phyloP scores from a whole-genome alignment of 2,329 filamentous ascomycete species.

The Teratosphaeria destructans region DNA sequence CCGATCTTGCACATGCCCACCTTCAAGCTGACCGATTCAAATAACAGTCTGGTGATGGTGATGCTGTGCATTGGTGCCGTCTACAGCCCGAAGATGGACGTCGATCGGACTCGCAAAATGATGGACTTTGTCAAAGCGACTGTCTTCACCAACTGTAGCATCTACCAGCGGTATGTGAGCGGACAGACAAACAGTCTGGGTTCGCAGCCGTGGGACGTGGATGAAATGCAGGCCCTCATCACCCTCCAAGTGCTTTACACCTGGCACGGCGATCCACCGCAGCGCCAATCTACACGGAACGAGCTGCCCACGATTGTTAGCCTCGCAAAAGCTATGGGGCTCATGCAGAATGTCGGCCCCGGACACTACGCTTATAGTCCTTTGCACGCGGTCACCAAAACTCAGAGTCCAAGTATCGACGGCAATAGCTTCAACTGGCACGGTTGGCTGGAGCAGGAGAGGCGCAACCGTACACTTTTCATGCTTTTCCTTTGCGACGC shows the following conservation, averaged over 20 bases:
- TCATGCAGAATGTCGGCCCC: conserved; percentile 45
- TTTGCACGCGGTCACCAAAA: conserved; percentile 47
- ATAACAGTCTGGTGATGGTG: conserved; percentile 55
- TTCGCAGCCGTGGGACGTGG: conserved; percentile 36
- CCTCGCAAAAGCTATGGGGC: conserved; percentile 46
- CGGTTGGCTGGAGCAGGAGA: conserved; percentile 61
- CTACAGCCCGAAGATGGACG: conserved; percentile 54
- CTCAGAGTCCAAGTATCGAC: conserved; percentile 37
- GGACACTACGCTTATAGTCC: conserved; percentile 44
- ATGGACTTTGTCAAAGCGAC: conserved; percentile 54
- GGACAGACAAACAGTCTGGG: conserved; percentile 31
- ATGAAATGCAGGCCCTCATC: conserved; percentile 58
- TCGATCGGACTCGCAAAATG: conserved; percentile 55
- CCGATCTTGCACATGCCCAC: conserved; percentile 62
- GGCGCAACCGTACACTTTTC: conserved; percentile 54
- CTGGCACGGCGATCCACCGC: conserved; percentile 59
- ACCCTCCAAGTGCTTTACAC: conserved; percentile 52
- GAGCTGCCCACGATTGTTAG: conserved; percentile 48
- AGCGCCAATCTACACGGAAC: conserved; percentile 53
- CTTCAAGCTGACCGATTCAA: conserved; percentile 55
- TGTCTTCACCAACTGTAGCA: conserved; percentile 45
- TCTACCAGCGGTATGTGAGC: conserved; percentile 37
- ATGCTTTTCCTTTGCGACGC: conserved; percentile 55
- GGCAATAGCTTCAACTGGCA: conserved; percentile 52
- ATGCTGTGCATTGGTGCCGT: conserved; percentile 67